Evolutionary conservation across 2,329 filamentous ascomycete genomes (phyloP).

Genomic region (Alternaria brassicicola): DNA sequence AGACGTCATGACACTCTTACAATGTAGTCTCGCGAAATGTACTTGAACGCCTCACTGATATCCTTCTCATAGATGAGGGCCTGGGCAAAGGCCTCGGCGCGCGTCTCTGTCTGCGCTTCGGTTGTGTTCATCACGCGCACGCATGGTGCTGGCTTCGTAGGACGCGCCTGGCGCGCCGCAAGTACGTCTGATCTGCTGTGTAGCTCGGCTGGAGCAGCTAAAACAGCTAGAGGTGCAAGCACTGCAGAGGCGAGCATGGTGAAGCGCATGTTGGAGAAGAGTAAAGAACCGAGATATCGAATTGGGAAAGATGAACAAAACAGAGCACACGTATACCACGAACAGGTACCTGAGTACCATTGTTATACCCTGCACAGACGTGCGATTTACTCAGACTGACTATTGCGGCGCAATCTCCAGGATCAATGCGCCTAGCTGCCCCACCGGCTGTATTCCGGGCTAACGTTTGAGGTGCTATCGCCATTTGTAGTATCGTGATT

Average conservation of each 20-base stretch:
- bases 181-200: conserved; percentile 4
- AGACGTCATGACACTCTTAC: conserved; percentile 10
- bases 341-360: neutral
- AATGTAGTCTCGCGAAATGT: conserved; percentile 36
- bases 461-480: neutral
- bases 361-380: neutral
- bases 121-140: conserved; percentile 21
- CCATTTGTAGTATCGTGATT: neutral
- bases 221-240: conserved; percentile 17
- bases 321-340: neutral
- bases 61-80: conserved; percentile 39
- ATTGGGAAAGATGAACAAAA: neutral
- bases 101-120: conserved; percentile 18
- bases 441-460: conserved; percentile 13
- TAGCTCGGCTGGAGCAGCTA: conserved; percentile 22
- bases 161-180: conserved; percentile 17
- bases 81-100: conserved; percentile 30
- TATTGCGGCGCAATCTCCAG: conserved; percentile 7
- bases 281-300: neutral
- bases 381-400: neutral
- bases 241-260: conserved; percentile 19
- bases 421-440: conserved; percentile 4
- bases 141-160: conserved; percentile 36
- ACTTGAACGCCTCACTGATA: conserved; percentile 38
- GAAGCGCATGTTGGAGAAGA: conserved; percentile 25